Evolutionary conservation across 805 yeast species (phyloP), one percentile per base, ranked within the genome.

Genomic region (Blastobotrys terrestris): DNA sequence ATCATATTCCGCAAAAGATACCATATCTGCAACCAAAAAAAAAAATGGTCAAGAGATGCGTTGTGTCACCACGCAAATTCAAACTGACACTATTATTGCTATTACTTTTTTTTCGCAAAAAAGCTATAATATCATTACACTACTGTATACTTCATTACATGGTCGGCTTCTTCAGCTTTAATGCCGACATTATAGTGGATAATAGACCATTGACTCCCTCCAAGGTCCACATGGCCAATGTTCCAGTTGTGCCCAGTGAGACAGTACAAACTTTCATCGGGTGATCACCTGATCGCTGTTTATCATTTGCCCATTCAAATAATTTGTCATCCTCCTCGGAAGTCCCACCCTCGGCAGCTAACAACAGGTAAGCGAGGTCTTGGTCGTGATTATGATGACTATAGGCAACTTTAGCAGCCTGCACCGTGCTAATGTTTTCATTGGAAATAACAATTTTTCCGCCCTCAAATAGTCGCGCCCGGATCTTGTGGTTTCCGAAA

Each of bases 391-490:
- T 14, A 16, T 47, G 54, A 18, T 31, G 47, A 21, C 50, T 56
- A 40, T 56, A 51, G n/a, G 60, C 57, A 21, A 40, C 42, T 48
- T 55, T 59, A 52, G 85, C 66, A 0, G 90, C 83, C 50, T 79
- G 76, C 31, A 18, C 3, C 48, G 55, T 58, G 0, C 84, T 72
- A 49, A 85, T 69, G 52, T 82, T 80, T 43, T 75, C 72, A 58
- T 84, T 84, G 63, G 87, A 91, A 14, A 90, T 83, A 46, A 85
- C 80, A 5, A 90, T 83, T 44, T 82, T 78, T 57, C 81, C 79
- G 57, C 81, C 79, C 53, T 85, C 81, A 44, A 48, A 39, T 44
- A 87, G 72, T 31, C 85, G 81, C 1, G 97, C 96, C 68, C 89
- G 96, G 15, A 91, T 76, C 40, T 80, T 80, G 48, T 75, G 77